Evolutionary conservation across 305 asterid species (phyloP).

Genomic region (Fraxinus ornus): DNA sequence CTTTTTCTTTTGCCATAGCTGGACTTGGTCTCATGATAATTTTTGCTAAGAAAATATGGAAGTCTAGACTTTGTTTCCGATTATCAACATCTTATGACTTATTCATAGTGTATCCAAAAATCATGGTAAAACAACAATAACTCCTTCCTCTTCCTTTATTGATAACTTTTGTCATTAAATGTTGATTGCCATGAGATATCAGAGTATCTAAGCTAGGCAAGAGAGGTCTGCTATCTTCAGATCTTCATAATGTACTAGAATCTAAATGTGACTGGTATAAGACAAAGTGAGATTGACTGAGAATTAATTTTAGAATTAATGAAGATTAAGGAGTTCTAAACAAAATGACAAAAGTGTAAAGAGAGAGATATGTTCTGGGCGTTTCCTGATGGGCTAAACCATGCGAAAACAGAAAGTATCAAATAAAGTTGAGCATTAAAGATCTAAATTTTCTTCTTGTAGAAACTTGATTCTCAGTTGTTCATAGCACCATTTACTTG

Average conservation of each 20-base stretch:
- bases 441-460: neutral
- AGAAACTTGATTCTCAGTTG: neutral
- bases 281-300: neutral
- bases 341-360: conserved; percentile 9
- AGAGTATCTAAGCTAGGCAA: neutral
- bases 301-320: neutral
- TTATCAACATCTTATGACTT: neutral
- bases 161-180: neutral
- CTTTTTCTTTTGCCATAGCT: neutral
- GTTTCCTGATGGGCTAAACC: conserved; percentile 13
- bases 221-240: neutral
- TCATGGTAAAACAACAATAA: neutral
- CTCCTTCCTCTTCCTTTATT: neutral
- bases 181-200: neutral
- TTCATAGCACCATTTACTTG: neutral
- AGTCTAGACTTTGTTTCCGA: neutral
- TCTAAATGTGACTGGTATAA: neutral
- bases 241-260: neutral
- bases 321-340: neutral
- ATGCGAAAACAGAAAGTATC: neutral
- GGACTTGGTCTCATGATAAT: neutral
- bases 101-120: neutral
- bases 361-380: neutral
- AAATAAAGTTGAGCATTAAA: conserved; percentile 9
- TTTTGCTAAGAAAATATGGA: neutral